These are phyloP conservation scores for Basidiobolus meristosporus DNA, from an alignment of 371 early-diverging fungal genomes.

Conservation along the genomic window DNA sequence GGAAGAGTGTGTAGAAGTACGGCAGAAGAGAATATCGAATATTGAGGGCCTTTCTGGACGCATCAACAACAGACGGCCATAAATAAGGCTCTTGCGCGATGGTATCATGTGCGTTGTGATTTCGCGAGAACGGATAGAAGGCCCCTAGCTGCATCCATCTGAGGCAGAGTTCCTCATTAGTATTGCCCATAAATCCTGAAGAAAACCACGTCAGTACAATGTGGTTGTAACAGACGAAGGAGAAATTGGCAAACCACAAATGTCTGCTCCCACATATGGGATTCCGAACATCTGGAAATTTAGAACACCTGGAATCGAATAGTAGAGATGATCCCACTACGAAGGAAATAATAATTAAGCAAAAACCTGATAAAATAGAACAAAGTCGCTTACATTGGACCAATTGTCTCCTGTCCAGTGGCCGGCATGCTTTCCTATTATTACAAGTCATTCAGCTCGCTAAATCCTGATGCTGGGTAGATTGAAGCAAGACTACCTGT, in stretches of 20 bases:
- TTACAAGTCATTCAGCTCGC: too few relatives aligned
- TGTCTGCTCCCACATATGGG: conserved; percentile 39
- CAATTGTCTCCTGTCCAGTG: conserved; percentile 55
- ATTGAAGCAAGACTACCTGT: too few relatives aligned
- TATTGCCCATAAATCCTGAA: conserved; percentile 40
- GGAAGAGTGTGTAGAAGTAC: conserved; percentile 34
- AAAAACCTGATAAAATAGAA: too few relatives aligned
- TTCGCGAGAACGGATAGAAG: conserved; percentile 56
- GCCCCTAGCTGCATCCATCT: conserved; percentile 54
- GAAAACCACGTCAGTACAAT: too few relatives aligned
- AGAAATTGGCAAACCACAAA: too few relatives aligned
- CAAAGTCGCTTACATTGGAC: too few relatives aligned
- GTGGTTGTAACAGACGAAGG: too few relatives aligned
- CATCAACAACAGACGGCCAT: conserved; percentile 19
- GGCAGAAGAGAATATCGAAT: conserved; percentile 41
- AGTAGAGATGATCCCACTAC: conserved; percentile 27
- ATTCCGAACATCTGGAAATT: conserved; percentile 43
- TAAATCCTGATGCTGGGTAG: too few relatives aligned
- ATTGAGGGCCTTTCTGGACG: conserved; percentile 19
- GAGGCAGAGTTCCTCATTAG: conserved; percentile 27
- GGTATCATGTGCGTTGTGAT: conserved; percentile 26
- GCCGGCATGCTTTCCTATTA: too few relatives aligned
- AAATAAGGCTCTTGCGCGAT: conserved; percentile 30
- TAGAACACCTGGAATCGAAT: conserved; percentile 28
- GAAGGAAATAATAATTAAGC: too few relatives aligned